phyloP scores from a whole-genome alignment of 129 eudicot species.

The Deinandra increscens region DNA sequence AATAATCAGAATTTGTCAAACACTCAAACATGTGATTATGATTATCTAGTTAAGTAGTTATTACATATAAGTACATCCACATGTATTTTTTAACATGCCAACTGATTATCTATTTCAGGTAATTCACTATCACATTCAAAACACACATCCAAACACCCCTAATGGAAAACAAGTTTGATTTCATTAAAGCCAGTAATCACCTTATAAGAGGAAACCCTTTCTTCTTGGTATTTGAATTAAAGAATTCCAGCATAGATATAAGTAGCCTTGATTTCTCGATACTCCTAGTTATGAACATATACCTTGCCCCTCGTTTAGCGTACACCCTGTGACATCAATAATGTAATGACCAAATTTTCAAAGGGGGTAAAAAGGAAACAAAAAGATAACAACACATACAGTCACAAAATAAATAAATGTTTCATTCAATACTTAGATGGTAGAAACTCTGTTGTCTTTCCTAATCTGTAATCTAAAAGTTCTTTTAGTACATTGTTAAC shows the following conservation, averaged over 20 bases:
- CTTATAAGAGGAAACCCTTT: conserved; percentile 44
- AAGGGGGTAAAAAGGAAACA: neutral
- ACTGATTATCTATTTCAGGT: neutral
- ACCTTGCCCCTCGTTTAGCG: conserved; percentile 41
- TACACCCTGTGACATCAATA: conserved; percentile 43
- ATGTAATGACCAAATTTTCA: neutral
- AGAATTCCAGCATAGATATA: conserved; percentile 44
- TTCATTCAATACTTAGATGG: conserved; percentile 1
- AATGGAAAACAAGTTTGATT: neutral
- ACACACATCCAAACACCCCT: conserved; percentile 7
- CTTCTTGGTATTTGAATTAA: conserved; percentile 32
- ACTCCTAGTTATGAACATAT: conserved; percentile 50
- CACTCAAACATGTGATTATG: neutral
- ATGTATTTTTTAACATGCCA: neutral
- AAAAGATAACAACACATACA: neutral
- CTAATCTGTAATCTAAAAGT: neutral
- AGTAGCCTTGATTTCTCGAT: conserved; percentile 52
- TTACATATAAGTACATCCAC: neutral
- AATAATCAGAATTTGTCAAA: neutral
- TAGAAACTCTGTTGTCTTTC: neutral
- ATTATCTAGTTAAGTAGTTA: neutral
- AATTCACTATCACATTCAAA: neutral
- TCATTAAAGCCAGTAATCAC: conserved; percentile 30
- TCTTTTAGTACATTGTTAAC: neutral
- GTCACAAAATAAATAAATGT: neutral